Evolutionary conservation across 306 rosid species (phyloP).

Genomic region (Calophaca sinica): DNA sequence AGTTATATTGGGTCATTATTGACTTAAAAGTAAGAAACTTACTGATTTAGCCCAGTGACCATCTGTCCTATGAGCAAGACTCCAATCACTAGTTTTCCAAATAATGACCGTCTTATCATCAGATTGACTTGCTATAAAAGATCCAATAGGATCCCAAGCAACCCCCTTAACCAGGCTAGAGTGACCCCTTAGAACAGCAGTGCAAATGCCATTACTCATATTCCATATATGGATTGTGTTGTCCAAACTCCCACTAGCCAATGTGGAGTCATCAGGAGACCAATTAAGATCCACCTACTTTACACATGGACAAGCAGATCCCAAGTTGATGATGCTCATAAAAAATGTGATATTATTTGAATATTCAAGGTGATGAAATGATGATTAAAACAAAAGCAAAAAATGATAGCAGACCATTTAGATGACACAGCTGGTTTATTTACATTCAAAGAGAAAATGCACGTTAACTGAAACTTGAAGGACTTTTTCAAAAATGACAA

Average conservation of each 20-base stretch:
- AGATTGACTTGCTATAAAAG: slow-evolving; percentile 98
- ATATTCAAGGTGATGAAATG: neutral
- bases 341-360: slow-evolving; percentile 20
- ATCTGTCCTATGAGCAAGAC: slow-evolving; percentile 96
- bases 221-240: slow-evolving; percentile 96
- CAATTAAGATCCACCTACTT: slow-evolving; percentile 99
- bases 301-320: slow-evolving; percentile 73
- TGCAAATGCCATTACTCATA: slow-evolving; percentile 94
- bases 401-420: neutral
- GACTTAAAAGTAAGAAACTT: slow-evolving; percentile 53
- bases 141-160: slow-evolving; percentile 99
- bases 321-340: slow-evolving; percentile 58
- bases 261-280: slow-evolving; percentile 96
- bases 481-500: slow-evolving; percentile 19
- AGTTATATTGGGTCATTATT: slow-evolving; percentile 32
- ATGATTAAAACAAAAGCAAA: slow-evolving; percentile 17
- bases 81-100: slow-evolving; percentile 99
- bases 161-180: slow-evolving; percentile 98
- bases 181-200: slow-evolving; percentile 98
- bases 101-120: slow-evolving; percentile 98
- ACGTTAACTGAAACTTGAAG: slow-evolving; percentile 31
- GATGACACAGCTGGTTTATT: slow-evolving; percentile 24
- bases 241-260: slow-evolving; percentile 98
- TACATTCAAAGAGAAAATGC: slow-evolving; percentile 27
- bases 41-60: slow-evolving; percentile 99